phyloP scores from a whole-genome alignment of 2,329 filamentous ascomycete species.

The Claviceps sp. region DNA sequence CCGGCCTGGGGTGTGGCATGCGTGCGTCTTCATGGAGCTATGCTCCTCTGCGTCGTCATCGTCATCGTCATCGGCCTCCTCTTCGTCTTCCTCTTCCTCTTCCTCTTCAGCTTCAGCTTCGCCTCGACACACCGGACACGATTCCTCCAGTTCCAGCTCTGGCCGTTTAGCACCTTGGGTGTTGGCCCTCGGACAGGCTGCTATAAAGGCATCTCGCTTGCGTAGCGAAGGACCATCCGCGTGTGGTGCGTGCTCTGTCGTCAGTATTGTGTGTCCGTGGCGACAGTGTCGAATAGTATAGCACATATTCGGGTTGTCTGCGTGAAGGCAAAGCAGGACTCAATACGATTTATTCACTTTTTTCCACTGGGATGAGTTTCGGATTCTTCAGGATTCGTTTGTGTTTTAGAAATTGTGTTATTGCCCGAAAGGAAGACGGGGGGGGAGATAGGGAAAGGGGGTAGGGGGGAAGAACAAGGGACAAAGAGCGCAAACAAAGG shows the following conservation, averaged over 20 bases:
- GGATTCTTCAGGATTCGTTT: neutral
- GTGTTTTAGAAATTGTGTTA: neutral
- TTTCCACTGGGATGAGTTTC: too few species aligned
- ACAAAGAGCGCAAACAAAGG: too few species aligned
- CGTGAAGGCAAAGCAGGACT: too few species aligned
- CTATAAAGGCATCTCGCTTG: neutral
- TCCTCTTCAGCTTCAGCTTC: neutral
- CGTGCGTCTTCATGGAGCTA: neutral
- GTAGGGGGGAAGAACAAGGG: too few species aligned
- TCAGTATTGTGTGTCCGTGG: neutral
- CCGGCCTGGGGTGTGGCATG: neutral
- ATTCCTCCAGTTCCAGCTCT: neutral
- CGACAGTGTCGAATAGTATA: neutral
- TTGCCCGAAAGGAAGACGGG: neutral
- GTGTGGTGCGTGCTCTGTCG: neutral
- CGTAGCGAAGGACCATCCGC: neutral
- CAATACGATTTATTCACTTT: too few species aligned
- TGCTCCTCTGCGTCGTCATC: neutral
- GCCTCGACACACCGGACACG: neutral
- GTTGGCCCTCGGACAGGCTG: neutral
- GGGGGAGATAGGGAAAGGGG: neutral
- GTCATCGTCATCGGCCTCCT: neutral
- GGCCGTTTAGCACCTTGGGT: neutral
- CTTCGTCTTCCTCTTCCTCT: neutral
- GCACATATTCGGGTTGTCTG: neutral